A percentile compares a stretch with the other conserved stretches of the same genome.
These are phyloP conservation scores for Discostella pseudostelligera DNA, from an alignment of 108 stramenopile species.

Conservation along the genomic window DNA sequence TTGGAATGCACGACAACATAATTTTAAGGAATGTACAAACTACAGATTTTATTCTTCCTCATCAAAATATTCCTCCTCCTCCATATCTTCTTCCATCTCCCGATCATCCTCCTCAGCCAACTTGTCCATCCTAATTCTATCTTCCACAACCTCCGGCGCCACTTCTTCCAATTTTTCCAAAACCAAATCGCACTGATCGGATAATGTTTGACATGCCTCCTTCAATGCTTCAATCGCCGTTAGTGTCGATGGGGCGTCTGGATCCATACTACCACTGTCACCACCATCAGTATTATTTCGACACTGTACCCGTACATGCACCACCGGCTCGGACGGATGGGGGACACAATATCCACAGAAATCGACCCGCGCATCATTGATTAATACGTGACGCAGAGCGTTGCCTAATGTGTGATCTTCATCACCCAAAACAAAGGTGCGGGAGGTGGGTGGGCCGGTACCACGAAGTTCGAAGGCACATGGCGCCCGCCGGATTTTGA, in stretches of 20 bases:
- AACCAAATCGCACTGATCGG: conserved; percentile 70
- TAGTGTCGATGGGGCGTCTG: not conserved
- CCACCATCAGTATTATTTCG: not conserved
- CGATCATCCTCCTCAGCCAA: conserved; percentile 54
- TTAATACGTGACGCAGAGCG: conserved; percentile 85
- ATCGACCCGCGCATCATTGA: conserved; percentile 68
- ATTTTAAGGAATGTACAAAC: no score
- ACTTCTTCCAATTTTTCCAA: conserved; percentile 60
- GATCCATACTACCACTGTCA: not conserved
- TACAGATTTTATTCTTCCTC: conserved; percentile 8
- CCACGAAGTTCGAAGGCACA: conserved; percentile 59
- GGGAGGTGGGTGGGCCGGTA: conserved; percentile 63
- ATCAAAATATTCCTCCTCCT: conserved; percentile 50
- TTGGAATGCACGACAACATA: no score
- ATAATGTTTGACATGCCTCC: conserved; percentile 70
- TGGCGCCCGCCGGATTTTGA: conserved; percentile 50
- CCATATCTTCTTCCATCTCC: conserved; percentile 41
- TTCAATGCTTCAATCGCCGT: conserved; percentile 71
- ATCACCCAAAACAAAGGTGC: conserved; percentile 87
- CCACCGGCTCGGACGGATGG: conserved; percentile 94
- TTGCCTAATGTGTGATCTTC: conserved; percentile 98
- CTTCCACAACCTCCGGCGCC: conserved; percentile 70
- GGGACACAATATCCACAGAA: conserved; percentile 97
- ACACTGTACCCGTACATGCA: conserved; percentile 91
- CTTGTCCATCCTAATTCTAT: conserved; percentile 50